Base-by-base conservation (phyloP, 2,329 filamentous ascomycete species). In the Xylaria sp. region DNA sequence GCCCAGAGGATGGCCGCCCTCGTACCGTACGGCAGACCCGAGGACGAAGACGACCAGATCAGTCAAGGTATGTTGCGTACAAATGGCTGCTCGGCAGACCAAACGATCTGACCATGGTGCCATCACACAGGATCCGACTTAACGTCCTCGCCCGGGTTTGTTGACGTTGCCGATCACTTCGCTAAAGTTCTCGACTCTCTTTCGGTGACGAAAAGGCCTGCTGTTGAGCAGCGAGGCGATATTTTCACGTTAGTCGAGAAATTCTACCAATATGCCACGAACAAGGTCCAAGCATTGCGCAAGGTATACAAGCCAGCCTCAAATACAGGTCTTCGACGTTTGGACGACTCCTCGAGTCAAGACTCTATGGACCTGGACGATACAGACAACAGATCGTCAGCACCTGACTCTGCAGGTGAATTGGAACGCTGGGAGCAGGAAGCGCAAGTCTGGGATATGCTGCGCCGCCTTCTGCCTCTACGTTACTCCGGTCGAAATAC, bases 401-500 rank as follows among this genome's bases (percentile, higher is more conserved):
- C 75, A 43, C 71, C 72, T 52, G 72, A 61, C 31, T 71, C 67
- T 25, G 48, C 74, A 69, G 76, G 85, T 62, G 86, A 88, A 69
- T 77, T 91, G 13, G 84, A 86, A 76, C 87, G 89, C 65, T 91
- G 94, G 86, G 90, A 97, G 79, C 87, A 92, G 72, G 96, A 99
- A 80, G 89, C 90, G 49, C 93, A 97, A 75, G 96, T 94, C 0
- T 99, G 96, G 96, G 91, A 97, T 77, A 85, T 98, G 33, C 83
- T 98, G 67, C 87, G 90, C 58, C 88, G 92, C 48, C 84, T 97
- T 69, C 86, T 97, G 61, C 89, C 91, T 12, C 80, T 93, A 71
- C 88, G 92, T 75, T 91, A 93, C 77, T 73, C 77, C 7, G 74
- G 74, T 82, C 85, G 43, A 70, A 77, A 69, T 69, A 60, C 69